Base-by-base conservation (phyloP, 2,329 filamentous ascomycete species). In the Colletotrichum limetticola region DNA sequence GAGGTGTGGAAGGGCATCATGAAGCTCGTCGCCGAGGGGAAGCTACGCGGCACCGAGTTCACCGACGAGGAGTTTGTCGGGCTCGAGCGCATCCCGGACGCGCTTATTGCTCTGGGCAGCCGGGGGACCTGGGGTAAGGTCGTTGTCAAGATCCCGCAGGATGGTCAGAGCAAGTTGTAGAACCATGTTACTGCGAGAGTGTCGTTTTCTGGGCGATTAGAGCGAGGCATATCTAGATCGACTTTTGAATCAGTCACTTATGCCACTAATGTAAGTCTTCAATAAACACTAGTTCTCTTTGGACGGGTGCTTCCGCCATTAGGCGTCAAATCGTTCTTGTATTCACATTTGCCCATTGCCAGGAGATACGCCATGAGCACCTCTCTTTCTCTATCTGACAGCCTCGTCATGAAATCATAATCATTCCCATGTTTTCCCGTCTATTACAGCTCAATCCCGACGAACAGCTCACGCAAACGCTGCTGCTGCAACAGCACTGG, bases 81-180 rank as follows among this genome's bases (percentile, higher is more conserved):
- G 0, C 83, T 98, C 67, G 95, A 97, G 78, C 92, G 87, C 71
- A 89, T 98, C 32, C 92, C 93, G 0, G 90, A 89, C 74, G 95
- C 95, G 0, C 82, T 98, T 78, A 87, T 92, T 78, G 93, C 93
- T 2, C 83, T 98, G 68, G 95, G 94, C 1, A 90, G 91, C 1
- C 87, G 96, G 72, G 94, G 93, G 63, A 98, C 95, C 1, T 98
- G 96, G 96, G 96, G 96, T 0, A 98, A 98, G 87, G 96, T 98
- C 0, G 94, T 98, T 1, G 92, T 98, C 24, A 94, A 94, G 83
- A 87, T 98, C 55, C 91, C 93, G 1, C 93, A 95, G 77, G 85
- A 87, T 75, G 89, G 86, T 76, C 90, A 89, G 81, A 90, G 87
- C 77, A 90, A 89, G 81, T 77, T 92, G 79, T 92, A 76, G 66